phyloP scores from a whole-genome alignment of 2,329 filamentous ascomycete species.

The Pyricularia sp. region DNA sequence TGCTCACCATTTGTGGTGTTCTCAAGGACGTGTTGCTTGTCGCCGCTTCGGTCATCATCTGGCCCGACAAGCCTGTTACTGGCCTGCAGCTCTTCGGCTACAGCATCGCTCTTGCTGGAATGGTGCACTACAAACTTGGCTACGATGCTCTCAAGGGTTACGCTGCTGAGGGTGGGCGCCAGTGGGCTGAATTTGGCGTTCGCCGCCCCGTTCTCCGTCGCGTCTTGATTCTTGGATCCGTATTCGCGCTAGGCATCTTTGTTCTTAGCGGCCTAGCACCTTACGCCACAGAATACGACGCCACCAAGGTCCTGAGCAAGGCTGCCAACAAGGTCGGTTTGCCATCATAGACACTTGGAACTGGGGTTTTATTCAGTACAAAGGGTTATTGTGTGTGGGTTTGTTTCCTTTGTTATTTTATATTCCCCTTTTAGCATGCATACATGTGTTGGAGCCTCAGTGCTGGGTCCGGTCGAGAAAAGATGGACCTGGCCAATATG shows the following conservation, averaged over 20 bases:
- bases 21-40: slow-evolving; percentile 84
- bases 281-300: slow-evolving; percentile 46
- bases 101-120: slow-evolving; percentile 67
- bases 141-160: slow-evolving; percentile 78
- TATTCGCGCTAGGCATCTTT: slow-evolving; percentile 49
- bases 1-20: slow-evolving; percentile 79
- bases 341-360: background rate
- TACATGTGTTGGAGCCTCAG: background rate
- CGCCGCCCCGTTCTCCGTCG: slow-evolving; percentile 71
- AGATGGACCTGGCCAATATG: background rate
- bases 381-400: background rate
- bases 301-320: slow-evolving; percentile 36
- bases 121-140: slow-evolving; percentile 81
- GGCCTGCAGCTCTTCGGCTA: slow-evolving; percentile 76
- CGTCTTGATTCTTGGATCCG: slow-evolving; percentile 57
- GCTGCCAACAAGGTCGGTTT: slow-evolving; percentile 37
- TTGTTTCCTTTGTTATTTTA: background rate
- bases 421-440: background rate
- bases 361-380: background rate
- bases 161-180: slow-evolving; percentile 58
- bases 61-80: slow-evolving; percentile 61
- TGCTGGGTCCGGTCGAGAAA: background rate
- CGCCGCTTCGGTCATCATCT: slow-evolving; percentile 69
- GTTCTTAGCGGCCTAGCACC: slow-evolving; percentile 61
- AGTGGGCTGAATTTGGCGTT: slow-evolving; percentile 80